Conservation (phyloP, 345 rosid species). For the Lepidium aucheri region DNA sequence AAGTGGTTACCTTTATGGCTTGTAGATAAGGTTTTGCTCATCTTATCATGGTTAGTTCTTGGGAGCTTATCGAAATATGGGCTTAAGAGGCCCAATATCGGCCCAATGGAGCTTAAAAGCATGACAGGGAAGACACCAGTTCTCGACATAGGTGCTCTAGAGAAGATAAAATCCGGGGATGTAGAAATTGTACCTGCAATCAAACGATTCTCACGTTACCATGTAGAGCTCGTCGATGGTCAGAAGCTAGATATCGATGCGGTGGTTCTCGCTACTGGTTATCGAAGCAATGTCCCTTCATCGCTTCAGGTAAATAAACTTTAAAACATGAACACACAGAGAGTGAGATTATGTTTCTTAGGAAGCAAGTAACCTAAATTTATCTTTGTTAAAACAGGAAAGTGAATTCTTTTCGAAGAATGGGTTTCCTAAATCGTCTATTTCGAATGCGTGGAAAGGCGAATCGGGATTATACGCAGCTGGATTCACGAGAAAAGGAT, state of each 20-base stretch:
- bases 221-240: slow-evolving; percentile 62
- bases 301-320: no score
- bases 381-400: no score
- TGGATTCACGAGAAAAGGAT: slow-evolving; percentile 84
- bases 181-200: slow-evolving; percentile 61
- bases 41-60: slow-evolving; percentile 45
- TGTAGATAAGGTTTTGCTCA: slow-evolving; percentile 54
- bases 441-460: slow-evolving; percentile 81
- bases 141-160: slow-evolving; percentile 67
- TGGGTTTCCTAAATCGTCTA: slow-evolving; percentile 52
- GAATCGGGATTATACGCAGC: slow-evolving; percentile 72
- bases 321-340: no score
- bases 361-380: no score
- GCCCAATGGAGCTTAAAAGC: slow-evolving; percentile 63
- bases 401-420: slow-evolving; percentile 69
- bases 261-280: slow-evolving; percentile 70
- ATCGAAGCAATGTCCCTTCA: slow-evolving; percentile 56
- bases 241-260: slow-evolving; percentile 45
- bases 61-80: slow-evolving; percentile 55
- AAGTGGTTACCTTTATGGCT: slow-evolving; percentile 72
- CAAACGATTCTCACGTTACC: slow-evolving; percentile 39
- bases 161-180: slow-evolving; percentile 59
- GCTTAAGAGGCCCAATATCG: slow-evolving; percentile 51
- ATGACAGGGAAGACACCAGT: slow-evolving; percentile 67
- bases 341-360: no score